A percentile compares a stretch with the other conserved stretches of the same genome.
These are phyloP conservation scores for Hamigera avellanea DNA, from an alignment of 495 filamentous ascomycete species.

Conservation along the genomic window DNA sequence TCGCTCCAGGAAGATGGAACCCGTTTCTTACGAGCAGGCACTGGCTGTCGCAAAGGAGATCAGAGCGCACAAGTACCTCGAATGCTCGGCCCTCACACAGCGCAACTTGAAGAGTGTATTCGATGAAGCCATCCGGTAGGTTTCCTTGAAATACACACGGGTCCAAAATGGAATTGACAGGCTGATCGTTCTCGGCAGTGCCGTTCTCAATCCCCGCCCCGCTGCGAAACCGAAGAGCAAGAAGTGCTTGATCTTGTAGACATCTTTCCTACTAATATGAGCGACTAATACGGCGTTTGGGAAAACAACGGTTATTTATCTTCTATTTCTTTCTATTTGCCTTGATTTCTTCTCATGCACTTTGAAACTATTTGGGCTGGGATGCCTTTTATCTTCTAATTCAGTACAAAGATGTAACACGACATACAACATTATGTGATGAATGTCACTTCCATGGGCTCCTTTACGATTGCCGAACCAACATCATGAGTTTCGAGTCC, in stretches of 20 bases:
- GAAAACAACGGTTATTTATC: slow-evolving; percentile 11
- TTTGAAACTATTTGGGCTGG: slow-evolving; percentile 1
- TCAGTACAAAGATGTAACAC: slow-evolving; percentile 20
- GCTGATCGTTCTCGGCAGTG: slow-evolving; percentile 33
- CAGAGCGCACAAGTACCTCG: slow-evolving; percentile 84
- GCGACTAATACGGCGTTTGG: slow-evolving; percentile 36
- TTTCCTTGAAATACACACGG: neutral
- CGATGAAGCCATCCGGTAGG: slow-evolving; percentile 89
- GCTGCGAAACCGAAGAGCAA: slow-evolving; percentile 49
- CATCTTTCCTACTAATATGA: slow-evolving; percentile 23
- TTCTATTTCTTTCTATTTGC: slow-evolving; percentile 5
- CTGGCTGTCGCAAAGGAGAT: slow-evolving; percentile 83
- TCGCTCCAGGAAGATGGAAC: slow-evolving; percentile 77
- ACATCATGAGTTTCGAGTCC: too few relatives aligned
- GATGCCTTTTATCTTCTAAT: slow-evolving; percentile 7
- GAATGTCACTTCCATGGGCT: slow-evolving; percentile 4
- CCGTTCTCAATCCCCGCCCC: slow-evolving; percentile 71
- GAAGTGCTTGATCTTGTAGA: slow-evolving; percentile 72
- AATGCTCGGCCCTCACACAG: slow-evolving; percentile 97
- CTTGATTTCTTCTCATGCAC: slow-evolving; percentile 1
- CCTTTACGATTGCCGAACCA: too few relatives aligned
- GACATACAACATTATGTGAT: slow-evolving; percentile 15
- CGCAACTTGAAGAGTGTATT: slow-evolving; percentile 95
- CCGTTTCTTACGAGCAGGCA: slow-evolving; percentile 83
- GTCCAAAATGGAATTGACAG: neutral